Percentiles rank a stretch among this genome's conserved stretches.
Conservation (phyloP, 148 eudicot species). For the Amaranthus cruentus region DNA sequence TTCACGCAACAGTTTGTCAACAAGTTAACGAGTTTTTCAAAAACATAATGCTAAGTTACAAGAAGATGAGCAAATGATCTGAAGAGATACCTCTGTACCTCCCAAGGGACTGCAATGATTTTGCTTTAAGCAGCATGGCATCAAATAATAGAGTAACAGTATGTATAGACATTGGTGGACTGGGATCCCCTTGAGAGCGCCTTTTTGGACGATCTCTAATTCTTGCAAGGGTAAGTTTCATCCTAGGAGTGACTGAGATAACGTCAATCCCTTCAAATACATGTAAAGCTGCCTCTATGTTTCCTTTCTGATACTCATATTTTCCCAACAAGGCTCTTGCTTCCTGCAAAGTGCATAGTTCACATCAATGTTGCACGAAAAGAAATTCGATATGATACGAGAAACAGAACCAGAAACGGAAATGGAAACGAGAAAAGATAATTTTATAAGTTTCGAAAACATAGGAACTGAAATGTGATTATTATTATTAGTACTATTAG, state of each 20-base stretch:
- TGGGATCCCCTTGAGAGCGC: constrained; percentile 39
- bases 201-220: constrained; percentile 43
- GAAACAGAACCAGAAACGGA: too few relatives aligned
- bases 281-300: constrained; percentile 80
- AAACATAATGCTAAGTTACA: not conserved
- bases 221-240: constrained; percentile 54
- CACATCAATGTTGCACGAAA: not conserved
- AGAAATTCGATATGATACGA: too few relatives aligned
- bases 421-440: too few relatives aligned
- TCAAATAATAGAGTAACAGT: constrained; percentile 73
- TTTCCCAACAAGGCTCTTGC: constrained; percentile 94
- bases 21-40: not conserved
- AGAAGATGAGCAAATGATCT: not conserved
- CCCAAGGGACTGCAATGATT: constrained; percentile 74
- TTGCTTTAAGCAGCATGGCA: constrained; percentile 75
- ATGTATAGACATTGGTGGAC: constrained; percentile 59
- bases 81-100: constrained; percentile 57
- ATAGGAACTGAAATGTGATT: too few relatives aligned
- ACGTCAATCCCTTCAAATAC: constrained; percentile 94
- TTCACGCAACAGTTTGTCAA: not conserved
- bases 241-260: constrained; percentile 55
- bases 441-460: too few relatives aligned
- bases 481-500: too few relatives aligned
- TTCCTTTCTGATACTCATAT: constrained; percentile 90
- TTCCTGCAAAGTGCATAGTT: constrained; percentile 46